Percentiles rank a stretch among this genome's conserved stretches.
These are phyloP conservation scores for Trichocomaceae sp. DNA, from an alignment of 2,329 filamentous ascomycete genomes.

Conservation along the genomic window DNA sequence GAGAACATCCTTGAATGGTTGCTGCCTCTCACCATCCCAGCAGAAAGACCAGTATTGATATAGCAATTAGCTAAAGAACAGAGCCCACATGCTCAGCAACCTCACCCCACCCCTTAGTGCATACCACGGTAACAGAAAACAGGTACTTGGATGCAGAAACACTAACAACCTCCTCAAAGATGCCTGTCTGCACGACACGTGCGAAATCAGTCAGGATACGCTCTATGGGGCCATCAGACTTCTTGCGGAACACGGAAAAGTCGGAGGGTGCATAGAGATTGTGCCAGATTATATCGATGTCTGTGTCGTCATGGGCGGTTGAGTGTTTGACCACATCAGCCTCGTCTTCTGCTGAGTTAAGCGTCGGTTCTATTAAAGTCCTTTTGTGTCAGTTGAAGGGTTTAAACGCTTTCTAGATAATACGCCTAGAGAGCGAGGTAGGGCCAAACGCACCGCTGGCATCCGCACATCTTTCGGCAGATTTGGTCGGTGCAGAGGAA, in stretches of 20 bases:
- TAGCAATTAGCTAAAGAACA: background rate
- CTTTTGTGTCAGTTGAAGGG: too few relatives aligned
- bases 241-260: slow-evolving; percentile 1
- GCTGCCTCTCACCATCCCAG: too few relatives aligned
- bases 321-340: background rate
- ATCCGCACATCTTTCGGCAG: slow-evolving; percentile 1
- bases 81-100: background rate
- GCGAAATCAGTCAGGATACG: slow-evolving; percentile 4
- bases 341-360: background rate
- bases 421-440: background rate
- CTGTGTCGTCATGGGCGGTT: background rate
- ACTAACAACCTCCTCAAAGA: slow-evolving; percentile 4
- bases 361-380: background rate
- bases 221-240: slow-evolving; percentile 4
- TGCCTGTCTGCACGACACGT: background rate
- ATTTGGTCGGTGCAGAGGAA: background rate
- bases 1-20: too few relatives aligned
- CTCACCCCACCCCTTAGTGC: slow-evolving; percentile 1
- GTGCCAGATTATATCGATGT: slow-evolving; percentile 6
- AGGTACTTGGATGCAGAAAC: background rate
- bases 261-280: slow-evolving; percentile 1
- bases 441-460: background rate
- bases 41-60: too few relatives aligned
- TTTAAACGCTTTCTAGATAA: background rate
- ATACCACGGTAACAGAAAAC: background rate